These are phyloP conservation scores for Drosera capensis DNA, from an alignment of 148 eudicot species.

Conservation along the genomic window DNA sequence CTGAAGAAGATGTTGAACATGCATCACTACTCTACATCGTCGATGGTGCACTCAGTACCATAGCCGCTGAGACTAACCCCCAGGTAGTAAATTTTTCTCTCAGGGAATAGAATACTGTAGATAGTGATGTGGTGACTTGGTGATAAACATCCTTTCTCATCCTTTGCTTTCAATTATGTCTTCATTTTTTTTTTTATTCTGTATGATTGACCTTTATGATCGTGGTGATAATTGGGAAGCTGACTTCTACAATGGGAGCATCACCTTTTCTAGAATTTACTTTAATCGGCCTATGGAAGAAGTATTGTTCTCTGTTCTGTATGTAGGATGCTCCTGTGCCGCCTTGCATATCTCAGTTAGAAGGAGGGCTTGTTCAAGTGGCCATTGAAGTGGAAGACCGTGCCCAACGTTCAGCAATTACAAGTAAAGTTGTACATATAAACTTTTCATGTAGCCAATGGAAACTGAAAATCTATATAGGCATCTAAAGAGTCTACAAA, in stretches of 20 bases:
- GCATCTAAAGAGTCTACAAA: too few species aligned
- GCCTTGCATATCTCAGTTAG: conserved; percentile 92
- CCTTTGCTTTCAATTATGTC: too few species aligned
- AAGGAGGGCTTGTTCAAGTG: conserved; percentile 96
- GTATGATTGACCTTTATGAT: too few species aligned
- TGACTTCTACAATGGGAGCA: too few species aligned
- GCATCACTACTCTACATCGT: conserved; percentile 60
- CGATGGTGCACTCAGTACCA: conserved; percentile 85
- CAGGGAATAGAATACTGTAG: too few species aligned
- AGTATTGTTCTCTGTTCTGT: conserved; percentile 5
- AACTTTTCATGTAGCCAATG: too few species aligned
- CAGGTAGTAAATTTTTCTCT: too few species aligned
- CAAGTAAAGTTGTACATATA: conserved; percentile 27
- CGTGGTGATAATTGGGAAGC: too few species aligned
- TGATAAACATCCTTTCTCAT: too few species aligned
- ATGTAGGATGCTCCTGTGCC: conserved; percentile 96
- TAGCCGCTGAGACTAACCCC: conserved; percentile 97
- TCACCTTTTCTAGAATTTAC: not conserved
- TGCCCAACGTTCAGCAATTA: conserved; percentile 84
- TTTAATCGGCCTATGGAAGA: not conserved
- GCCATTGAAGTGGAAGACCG: conserved; percentile 99
- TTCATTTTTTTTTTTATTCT: too few species aligned
- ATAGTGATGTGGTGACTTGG: too few species aligned
- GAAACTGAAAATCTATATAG: too few species aligned
- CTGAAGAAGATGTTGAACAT: conserved; percentile 78